Evolutionary conservation across 176 grass and related monocot genomes (phyloP), one percentile per base, ranked within the genome.

Genomic region (Zea luxurians): DNA sequence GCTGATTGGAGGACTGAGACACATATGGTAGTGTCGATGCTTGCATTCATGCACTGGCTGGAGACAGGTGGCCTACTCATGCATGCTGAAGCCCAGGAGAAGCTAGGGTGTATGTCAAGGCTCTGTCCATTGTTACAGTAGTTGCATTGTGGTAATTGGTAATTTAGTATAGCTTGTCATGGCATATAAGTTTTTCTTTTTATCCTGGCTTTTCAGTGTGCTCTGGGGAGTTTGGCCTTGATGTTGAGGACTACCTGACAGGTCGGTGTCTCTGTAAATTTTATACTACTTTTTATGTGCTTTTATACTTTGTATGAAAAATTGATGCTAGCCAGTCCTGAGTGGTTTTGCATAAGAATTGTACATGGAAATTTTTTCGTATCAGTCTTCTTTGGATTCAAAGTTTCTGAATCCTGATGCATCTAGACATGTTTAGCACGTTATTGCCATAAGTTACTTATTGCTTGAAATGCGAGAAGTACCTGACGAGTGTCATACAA

Each of bases 231-330:
- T 98, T 98, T 88, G 61, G 85, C 75, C 85, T 98, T 18, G 92
- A 94, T 83, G 66, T 94, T 86, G 96, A 98, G 87, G 96, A 94
- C 85, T 98, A 98, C 68, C 85, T 98, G 44, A 92, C 80, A 27
- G 91, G 96, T 98, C 41, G 62, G 75, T 79, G 79, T 83, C 6
- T 70, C 15, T 48, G 2, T 59, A 48, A 53, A 18, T 36, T 2
- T 61, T 50, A 65, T 66, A 38, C 7, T 37, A 2, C 9, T 2
- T 59, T 59, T 36, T 3, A 35, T 78, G 52, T 78, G 9, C 0
- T 44, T 67, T 67, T 4, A 18, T 67, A 54, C 38, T 62, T 53
- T 16, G 5, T 48, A 27, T 27, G 27, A 50, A 49, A 62, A 13
- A 6, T 77, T 45, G 35, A 48, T 84, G 66, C n/a, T 45, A 82